Conservation (phyloP, 352 stramenopile species). For the Phytophthora nicotianae region DNA sequence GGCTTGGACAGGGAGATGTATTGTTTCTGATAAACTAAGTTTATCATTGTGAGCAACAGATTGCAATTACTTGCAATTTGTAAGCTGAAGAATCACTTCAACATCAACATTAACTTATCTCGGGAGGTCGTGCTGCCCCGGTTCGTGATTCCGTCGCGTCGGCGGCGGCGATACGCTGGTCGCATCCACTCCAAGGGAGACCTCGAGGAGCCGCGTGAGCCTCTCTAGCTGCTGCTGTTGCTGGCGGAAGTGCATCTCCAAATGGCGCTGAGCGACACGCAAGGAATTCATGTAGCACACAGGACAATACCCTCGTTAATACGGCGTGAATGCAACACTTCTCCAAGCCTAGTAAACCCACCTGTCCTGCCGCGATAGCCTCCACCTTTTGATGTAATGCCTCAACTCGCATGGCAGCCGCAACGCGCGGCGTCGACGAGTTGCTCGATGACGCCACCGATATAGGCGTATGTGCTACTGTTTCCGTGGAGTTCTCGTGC, state of each 20-base stretch:
- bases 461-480: conserved; percentile 13
- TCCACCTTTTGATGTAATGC: conserved; percentile 44
- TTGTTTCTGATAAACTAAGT: conserved; percentile 7
- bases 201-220: conserved; percentile 42
- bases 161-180: conserved; percentile 5
- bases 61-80: conserved; percentile 2
- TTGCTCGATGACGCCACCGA: conserved; percentile 20
- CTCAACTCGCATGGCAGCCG: conserved; percentile 30
- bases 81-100: conserved; percentile 13
- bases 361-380: conserved; percentile 39
- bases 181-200: conserved; percentile 13
- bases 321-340: background rate
- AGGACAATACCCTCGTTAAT: conserved; percentile 4
- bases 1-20: background rate
- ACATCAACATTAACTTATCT: conserved; percentile 27
- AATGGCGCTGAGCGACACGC: conserved; percentile 26
- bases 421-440: conserved; percentile 30
- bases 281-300: conserved; percentile 4
- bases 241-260: conserved; percentile 38
- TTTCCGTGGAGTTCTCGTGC: conserved; percentile 1
- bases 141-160: background rate
- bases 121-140: background rate
- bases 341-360: conserved; percentile 8
- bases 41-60: background rate
- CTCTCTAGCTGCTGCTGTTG: conserved; percentile 51